Percentiles rank a stretch among this genome's conserved stretches.
These are phyloP conservation scores for Eurotiales sp. DNA, from an alignment of 2,329 filamentous ascomycete genomes.

Conservation along the genomic window DNA sequence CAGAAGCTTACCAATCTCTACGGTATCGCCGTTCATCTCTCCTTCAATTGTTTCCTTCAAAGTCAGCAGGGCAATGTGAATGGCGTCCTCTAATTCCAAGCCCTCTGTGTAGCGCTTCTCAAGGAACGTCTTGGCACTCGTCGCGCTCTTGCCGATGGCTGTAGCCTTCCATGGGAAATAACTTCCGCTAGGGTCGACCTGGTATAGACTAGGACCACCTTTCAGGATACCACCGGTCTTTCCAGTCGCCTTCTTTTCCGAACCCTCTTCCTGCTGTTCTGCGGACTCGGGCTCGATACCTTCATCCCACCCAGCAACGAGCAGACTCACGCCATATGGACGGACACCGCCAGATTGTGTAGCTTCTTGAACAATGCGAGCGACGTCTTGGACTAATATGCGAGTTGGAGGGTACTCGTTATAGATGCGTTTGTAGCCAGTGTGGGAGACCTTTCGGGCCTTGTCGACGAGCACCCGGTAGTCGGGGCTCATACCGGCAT, in stretches of 20 bases:
- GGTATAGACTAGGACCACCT: conserved; percentile 94
- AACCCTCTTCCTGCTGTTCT: conserved; percentile 53
- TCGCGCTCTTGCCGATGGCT: conserved; percentile 97
- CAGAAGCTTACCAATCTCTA: conserved; percentile 77
- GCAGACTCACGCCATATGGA: conserved; percentile 90
- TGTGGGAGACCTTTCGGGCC: conserved; percentile 96
- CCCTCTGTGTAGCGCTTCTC: conserved; percentile 99
- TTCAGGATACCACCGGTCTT: conserved; percentile 96
- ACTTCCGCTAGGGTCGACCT: conserved; percentile 97
- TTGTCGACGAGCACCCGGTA: conserved; percentile 97
- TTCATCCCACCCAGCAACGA: conserved; percentile 97
- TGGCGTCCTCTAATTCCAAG: conserved; percentile 93
- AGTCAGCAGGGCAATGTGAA: conserved; percentile 95
- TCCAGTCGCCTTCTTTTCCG: conserved; percentile 65
- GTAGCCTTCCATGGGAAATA: conserved; percentile 99
- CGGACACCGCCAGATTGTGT: conserved; percentile 97
- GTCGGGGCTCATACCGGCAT: conserved; percentile 97
- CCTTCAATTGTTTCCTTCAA: conserved; percentile 99
- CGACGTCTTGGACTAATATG: conserved; percentile 98
- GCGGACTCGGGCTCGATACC: conserved; percentile 83
- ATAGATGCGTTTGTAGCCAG: conserved; percentile 98
- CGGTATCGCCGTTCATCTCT: conserved; percentile 98
- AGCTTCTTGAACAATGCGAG: conserved; percentile 96
- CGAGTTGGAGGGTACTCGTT: conserved; percentile 99
- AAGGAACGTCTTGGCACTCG: conserved; percentile 96